Conservation (phyloP, 2,329 filamentous ascomycete species). For the Pleomassaria siparia region DNA sequence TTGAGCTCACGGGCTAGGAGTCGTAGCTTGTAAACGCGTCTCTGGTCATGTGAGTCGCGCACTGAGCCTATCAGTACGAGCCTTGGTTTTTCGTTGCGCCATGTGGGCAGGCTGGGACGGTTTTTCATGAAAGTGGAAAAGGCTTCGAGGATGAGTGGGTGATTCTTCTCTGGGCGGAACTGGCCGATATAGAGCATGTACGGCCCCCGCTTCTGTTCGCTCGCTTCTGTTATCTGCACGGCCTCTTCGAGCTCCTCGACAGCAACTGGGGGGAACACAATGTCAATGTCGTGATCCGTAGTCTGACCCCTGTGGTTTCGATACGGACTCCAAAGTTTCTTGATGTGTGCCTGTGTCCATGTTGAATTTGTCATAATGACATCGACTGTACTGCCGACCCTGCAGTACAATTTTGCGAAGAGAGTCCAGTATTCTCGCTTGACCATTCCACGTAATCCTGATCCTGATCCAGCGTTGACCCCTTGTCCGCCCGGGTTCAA, state of each 20-base stretch:
- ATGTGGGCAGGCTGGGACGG: slow-evolving; percentile 28
- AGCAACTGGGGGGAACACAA: slow-evolving; percentile 90
- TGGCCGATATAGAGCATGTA: slow-evolving; percentile 91
- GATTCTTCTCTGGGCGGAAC: slow-evolving; percentile 97
- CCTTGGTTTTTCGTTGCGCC: slow-evolving; percentile 58
- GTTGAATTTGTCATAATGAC: slow-evolving; percentile 97
- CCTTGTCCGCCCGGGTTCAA: slow-evolving; percentile 63
- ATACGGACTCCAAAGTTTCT: slow-evolving; percentile 69
- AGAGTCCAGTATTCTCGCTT: slow-evolving; percentile 86
- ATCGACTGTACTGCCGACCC: slow-evolving; percentile 80
- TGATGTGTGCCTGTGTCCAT: slow-evolving; percentile 83
- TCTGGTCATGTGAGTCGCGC: slow-evolving; percentile 78
- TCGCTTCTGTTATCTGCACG: slow-evolving; percentile 69
- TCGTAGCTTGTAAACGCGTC: slow-evolving; percentile 83
- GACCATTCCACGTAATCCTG: slow-evolving; percentile 66
- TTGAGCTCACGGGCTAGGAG: slow-evolving; percentile 79
- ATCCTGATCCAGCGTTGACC: slow-evolving; percentile 80
- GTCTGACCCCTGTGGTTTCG: slow-evolving; percentile 47
- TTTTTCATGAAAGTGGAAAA: slow-evolving; percentile 71
- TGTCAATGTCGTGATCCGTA: slow-evolving; percentile 62
- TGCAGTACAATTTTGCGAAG: slow-evolving; percentile 81
- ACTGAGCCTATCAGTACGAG: slow-evolving; percentile 90
- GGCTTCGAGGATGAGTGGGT: slow-evolving; percentile 79
- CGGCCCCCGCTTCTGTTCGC: slow-evolving; percentile 69
- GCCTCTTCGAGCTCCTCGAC: slow-evolving; percentile 79